phyloP scores from a whole-genome alignment of 2,329 filamentous ascomycete genomes.

The Xylaria digitata region DNA sequence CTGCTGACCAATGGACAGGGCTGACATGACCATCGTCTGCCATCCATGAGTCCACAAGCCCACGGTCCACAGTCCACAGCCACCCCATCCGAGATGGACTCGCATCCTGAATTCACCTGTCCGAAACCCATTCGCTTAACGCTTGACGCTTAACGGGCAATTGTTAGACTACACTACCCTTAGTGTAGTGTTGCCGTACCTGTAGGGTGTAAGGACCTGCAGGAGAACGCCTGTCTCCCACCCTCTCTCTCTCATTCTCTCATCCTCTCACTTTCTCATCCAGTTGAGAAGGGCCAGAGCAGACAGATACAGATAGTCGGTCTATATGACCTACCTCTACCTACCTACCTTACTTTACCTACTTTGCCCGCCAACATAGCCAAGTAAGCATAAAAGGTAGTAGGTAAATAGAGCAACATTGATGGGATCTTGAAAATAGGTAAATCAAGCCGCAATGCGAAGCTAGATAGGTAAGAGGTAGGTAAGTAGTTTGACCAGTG shows the following conservation, averaged over 20 bases:
- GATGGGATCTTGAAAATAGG: too few species aligned
- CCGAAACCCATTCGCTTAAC: constrained; percentile 39
- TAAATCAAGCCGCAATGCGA: too few species aligned
- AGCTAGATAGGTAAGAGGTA: too few species aligned
- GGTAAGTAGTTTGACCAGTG: too few species aligned
- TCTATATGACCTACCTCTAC: too few species aligned
- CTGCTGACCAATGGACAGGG: constrained; percentile 38
- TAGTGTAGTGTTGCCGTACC: constrained; percentile 11
- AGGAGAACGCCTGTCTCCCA: not conserved
- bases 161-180: constrained; percentile 2
- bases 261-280: not conserved
- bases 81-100: constrained; percentile 35
- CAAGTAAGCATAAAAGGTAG: too few species aligned
- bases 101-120: constrained; percentile 31
- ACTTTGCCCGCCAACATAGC: not conserved
- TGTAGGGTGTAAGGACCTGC: not conserved
- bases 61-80: constrained; percentile 17
- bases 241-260: not conserved
- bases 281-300: not conserved
- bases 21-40: constrained; percentile 30
- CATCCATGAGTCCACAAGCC: constrained; percentile 19
- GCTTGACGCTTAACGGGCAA: constrained; percentile 30
- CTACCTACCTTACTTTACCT: not conserved
- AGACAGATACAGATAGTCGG: constrained; percentile 2
- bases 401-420: too few species aligned